Conservation (phyloP, 2,329 filamentous ascomycete species). For the Rhexocercosporidium sp. region DNA sequence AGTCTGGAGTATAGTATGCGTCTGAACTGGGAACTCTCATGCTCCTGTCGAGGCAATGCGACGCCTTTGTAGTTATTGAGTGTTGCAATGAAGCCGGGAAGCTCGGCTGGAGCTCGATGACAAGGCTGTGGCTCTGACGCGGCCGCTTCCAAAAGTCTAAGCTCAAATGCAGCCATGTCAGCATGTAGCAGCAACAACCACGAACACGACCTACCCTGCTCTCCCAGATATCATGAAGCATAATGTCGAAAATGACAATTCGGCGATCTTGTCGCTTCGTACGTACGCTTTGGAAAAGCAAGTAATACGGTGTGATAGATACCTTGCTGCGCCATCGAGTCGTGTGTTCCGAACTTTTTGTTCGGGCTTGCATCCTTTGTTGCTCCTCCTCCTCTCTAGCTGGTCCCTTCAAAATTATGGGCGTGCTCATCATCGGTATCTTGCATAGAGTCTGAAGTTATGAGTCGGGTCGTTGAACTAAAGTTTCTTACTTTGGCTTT, state of each 20-base stretch:
- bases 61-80: neutral
- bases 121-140: neutral
- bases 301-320: neutral
- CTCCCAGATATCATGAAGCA: neutral
- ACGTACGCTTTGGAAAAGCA: neutral
- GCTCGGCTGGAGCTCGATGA: conserved; percentile 4
- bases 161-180: neutral
- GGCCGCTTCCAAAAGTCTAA: neutral
- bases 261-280: neutral
- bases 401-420: neutral
- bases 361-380: neutral
- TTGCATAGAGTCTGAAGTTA: neutral
- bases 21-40: neutral
- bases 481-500: too few relatives aligned
- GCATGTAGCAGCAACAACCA: neutral
- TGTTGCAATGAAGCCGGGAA: neutral
- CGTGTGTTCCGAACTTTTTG: neutral
- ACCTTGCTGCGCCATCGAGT: neutral
- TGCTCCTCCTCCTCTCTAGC: neutral
- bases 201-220: neutral
- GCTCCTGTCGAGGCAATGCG: neutral
- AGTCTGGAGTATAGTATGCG: neutral
- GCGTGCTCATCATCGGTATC: neutral
- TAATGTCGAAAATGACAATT: too few relatives aligned
- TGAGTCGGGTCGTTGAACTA: neutral